These are phyloP conservation scores for Phytophthora melonis DNA, from an alignment of 352 stramenopile genomes.

Conservation along the genomic window DNA sequence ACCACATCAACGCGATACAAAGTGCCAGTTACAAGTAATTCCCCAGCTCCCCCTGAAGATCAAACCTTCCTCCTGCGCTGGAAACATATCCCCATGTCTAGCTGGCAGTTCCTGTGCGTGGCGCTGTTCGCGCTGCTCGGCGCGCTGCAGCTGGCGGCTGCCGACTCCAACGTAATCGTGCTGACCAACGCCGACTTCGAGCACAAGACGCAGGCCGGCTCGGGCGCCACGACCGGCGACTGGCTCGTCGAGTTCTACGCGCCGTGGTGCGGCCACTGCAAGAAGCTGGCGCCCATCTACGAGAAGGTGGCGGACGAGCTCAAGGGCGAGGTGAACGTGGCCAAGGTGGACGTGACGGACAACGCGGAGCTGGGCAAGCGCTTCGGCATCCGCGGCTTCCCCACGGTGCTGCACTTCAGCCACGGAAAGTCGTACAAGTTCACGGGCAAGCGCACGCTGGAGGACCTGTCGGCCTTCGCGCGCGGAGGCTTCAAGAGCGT, in stretches of 20 bases:
- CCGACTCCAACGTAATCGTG: slow-evolving; percentile 66
- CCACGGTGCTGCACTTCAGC: slow-evolving; percentile 81
- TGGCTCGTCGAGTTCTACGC: slow-evolving; percentile 97
- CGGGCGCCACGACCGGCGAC: slow-evolving; percentile 92
- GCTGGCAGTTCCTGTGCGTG: slow-evolving; percentile 31
- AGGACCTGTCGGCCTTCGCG: slow-evolving; percentile 70
- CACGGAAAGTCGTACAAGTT: slow-evolving; percentile 87
- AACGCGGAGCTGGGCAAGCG: slow-evolving; percentile 81
- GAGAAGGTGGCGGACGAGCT: slow-evolving; percentile 88
- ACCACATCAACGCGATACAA: neutral
- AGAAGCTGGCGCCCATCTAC: slow-evolving; percentile 90
- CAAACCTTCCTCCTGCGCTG: neutral
- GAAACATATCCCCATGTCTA: slow-evolving; percentile 14
- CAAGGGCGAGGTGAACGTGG: slow-evolving; percentile 89
- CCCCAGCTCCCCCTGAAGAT: neutral
- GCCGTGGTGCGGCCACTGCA: slow-evolving; percentile 96
- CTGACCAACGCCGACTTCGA: slow-evolving; percentile 86
- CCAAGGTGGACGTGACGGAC: slow-evolving; percentile 89
- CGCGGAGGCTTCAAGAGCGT: slow-evolving; percentile 68
- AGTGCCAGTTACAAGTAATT: slow-evolving; percentile 7
- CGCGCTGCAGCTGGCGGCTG: slow-evolving; percentile 28
- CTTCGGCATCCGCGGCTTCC: slow-evolving; percentile 86
- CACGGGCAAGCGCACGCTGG: slow-evolving; percentile 59
- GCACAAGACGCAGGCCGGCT: slow-evolving; percentile 90
- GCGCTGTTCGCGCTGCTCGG: slow-evolving; percentile 39